Base-by-base conservation (phyloP, 257 asterid genomes). In the Gardenia jasminoides region DNA sequence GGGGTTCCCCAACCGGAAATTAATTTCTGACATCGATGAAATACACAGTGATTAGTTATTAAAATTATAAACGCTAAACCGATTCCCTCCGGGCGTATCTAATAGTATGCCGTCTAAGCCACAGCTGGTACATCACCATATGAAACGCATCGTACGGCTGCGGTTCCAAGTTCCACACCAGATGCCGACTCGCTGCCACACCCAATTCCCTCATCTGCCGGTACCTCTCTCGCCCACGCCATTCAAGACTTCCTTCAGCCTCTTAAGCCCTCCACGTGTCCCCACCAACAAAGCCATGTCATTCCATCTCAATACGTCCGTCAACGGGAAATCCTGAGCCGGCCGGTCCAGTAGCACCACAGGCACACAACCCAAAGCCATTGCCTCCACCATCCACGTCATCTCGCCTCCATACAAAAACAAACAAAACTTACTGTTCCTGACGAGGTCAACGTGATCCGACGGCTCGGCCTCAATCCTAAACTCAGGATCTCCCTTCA, bases 81-180 rank as follows among this genome's bases (percentile, higher is more conserved):
- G 36, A 79, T 28, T 86, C 91, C 82, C 97, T 84, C 72, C 91
- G 90, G 3, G 91, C 81, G 81, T 95, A 95, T 86, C 99, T 83
- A 17, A 93, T 81, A 9, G 92, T 91, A 67, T 95, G 99, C 56
- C 99, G 88, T 82, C 97, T 85, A 69, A 85, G 83, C 99, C 99
- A 93, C 75, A 93, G 89, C 87, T 95, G 97, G 89, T 95, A 92
- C 81, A 95, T 84, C 80, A 92, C 91, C 99, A 91, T 88, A 67
- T 89, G 89, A 82, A 95, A 95, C 3, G 96, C 98, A 85, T 93
- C 98, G 74, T 82, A 64, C 84, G 90, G 84, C 90, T 89, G 93
- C 44, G 93, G 82, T 56, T 83, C 91, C 73, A 76, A 86, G 82
- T 92, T 93, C 99, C 99, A 95, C 84, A 86, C 82, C 79, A 95